Base-by-base conservation (phyloP, 2,329 filamentous ascomycete species). In the Penicillium hesseltinei region DNA sequence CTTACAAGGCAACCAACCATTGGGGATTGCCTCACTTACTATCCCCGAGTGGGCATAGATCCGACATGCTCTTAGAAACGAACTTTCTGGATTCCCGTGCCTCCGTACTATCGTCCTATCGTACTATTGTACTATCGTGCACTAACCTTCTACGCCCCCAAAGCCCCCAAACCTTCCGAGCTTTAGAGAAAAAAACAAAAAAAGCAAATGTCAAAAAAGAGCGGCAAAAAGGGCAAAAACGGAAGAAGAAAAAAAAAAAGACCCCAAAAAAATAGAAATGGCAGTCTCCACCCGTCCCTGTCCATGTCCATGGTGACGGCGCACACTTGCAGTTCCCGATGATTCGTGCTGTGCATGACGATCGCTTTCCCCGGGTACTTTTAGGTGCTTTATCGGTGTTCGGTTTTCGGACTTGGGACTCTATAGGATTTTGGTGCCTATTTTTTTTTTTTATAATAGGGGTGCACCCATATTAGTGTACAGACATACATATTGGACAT, bases 231-330 rank as follows among this genome's bases (percentile, higher is more conserved):
- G 5, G 13, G 42, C 15, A 17, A 43, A 43, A 43, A 43, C 7
- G 15, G 8, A n/a, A 27, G 25, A 43, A 2, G 23, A 21, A 19
- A 9, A 15, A 23, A 44, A 31, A 21, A 21, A 21, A 21, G 21
- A 21, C 11, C 31, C 29, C 5, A 11, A 29, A 35, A 23, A 21
- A 8, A 9, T 17, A 35, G n/a, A 46, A 56, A 23, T 46, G 43
- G 21, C 13, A 36, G 56, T 39, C 62, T 64, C 62, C 64, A 64
- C 63, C 51, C 6, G 64, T 66, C 62, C 64, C 64, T 67, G 59
- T 64, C 65, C 62, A 68, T 62, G 64, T 62, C 64, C 63, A 62
- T 53, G 63, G 66, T 65, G 60, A 68, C 59, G 61, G 61, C 57
- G 55, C 61, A 57, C 64, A 66, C 64, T 66, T 64, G 63, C 63